These are phyloP conservation scores for Magnusiomyces tetraspermus DNA, from an alignment of 1,139 yeast species.

Conservation along the genomic window DNA sequence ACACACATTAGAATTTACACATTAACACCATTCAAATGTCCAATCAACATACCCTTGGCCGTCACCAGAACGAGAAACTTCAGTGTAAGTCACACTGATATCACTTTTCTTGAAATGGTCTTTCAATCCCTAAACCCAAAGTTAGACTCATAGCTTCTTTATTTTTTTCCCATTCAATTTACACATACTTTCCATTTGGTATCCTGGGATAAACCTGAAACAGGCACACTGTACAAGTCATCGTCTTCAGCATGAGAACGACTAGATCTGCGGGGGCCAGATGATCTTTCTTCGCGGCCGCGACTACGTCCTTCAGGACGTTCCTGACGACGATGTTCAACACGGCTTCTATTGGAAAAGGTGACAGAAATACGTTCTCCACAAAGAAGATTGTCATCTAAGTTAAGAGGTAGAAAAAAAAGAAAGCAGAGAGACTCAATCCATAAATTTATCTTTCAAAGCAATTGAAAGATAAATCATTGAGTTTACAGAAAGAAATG, in stretches of 20 bases:
- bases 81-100: constrained; percentile 30
- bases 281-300: constrained; percentile 16
- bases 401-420: constrained; percentile 3
- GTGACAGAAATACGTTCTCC: constrained; percentile 28
- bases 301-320: constrained; percentile 12
- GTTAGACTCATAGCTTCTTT: no score
- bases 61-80: constrained; percentile 28
- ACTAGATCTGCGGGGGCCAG: constrained; percentile 15
- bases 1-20: not conserved
- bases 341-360: constrained; percentile 21
- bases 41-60: constrained; percentile 22
- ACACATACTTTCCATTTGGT: constrained; percentile 27
- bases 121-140: constrained; percentile 25
- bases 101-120: constrained; percentile 31
- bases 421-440: constrained; percentile 1
- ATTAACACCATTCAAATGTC: not conserved
- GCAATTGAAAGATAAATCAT: not conserved
- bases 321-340: not conserved
- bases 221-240: constrained; percentile 20
- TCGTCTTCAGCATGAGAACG: constrained; percentile 18
- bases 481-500: not conserved
- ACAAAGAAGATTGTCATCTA: constrained; percentile 25
- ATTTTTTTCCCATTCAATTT: no score
- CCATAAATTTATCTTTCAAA: not conserved
- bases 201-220: constrained; percentile 23